phyloP scores from a whole-genome alignment of 140 eudicot genomes.

The Cichorium intybus region DNA sequence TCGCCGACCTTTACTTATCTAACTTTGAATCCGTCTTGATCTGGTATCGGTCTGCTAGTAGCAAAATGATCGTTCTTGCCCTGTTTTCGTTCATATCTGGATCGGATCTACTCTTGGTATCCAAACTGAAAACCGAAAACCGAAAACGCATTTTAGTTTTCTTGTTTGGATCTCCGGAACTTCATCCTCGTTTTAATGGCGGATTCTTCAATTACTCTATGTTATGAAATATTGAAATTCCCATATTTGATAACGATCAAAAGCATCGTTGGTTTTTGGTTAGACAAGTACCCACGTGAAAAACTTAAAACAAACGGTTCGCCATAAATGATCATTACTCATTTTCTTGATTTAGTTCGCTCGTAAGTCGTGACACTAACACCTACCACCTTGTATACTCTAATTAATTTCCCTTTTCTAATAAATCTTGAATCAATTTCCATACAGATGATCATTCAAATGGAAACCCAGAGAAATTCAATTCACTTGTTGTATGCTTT shows the following conservation, averaged over 20 bases:
- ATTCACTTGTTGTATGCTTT: conserved; percentile 70
- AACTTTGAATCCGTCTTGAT: conserved; percentile 1
- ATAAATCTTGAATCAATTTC: conserved; percentile 6
- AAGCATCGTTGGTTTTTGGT: conserved; percentile 17
- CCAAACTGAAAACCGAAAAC: conserved; percentile 1
- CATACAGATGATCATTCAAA: conserved; percentile 40
- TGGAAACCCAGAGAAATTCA: conserved; percentile 22
- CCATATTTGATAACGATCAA: background rate
- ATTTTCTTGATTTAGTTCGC: conserved; percentile 4
- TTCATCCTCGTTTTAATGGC: conserved; percentile 3
- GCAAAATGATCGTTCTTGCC: background rate
- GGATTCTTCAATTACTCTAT: conserved; percentile 8
- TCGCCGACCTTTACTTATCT: background rate
- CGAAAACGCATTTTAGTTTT: background rate
- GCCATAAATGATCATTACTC: background rate
- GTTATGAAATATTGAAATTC: conserved; percentile 1
- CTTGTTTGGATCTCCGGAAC: conserved; percentile 16
- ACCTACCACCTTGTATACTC: conserved; percentile 11
- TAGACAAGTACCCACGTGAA: conserved; percentile 13
- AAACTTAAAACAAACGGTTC: background rate
- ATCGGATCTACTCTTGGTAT: conserved; percentile 1
- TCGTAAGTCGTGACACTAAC: no score
- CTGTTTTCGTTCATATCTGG: conserved; percentile 4
- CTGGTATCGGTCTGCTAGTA: conserved; percentile 8
- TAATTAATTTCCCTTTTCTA: background rate